These are phyloP conservation scores for Auricularia auricula-judae DNA, from an alignment of 768 basidiomycete genomes.

Conservation along the genomic window DNA sequence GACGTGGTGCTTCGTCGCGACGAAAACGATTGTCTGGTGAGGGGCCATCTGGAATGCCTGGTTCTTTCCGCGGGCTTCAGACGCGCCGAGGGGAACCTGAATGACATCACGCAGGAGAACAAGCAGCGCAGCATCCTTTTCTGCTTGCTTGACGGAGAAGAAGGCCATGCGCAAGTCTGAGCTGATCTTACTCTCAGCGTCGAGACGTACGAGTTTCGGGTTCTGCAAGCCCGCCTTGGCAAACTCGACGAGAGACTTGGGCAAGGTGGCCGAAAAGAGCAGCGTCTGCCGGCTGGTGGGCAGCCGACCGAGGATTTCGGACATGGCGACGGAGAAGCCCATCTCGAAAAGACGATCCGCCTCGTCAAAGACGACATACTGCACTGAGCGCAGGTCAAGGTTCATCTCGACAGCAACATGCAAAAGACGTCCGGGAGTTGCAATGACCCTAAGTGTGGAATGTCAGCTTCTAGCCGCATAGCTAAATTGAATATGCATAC, in stretches of 20 bases:
- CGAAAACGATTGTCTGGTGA: slow-evolving; percentile 90
- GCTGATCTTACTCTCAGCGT: slow-evolving; percentile 93
- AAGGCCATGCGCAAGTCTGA: slow-evolving; percentile 89
- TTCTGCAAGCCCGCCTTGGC: slow-evolving; percentile 94
- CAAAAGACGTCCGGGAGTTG: slow-evolving; percentile 94
- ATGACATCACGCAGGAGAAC: slow-evolving; percentile 80
- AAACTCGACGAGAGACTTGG: slow-evolving; percentile 92
- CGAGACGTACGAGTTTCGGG: slow-evolving; percentile 91
- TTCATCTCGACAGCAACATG: slow-evolving; percentile 97
- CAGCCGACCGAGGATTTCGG: slow-evolving; percentile 84
- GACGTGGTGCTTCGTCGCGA: slow-evolving; percentile 96
- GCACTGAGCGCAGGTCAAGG: slow-evolving; percentile 73
- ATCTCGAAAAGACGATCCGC: slow-evolving; percentile 98
- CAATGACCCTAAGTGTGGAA: slow-evolving; percentile 62
- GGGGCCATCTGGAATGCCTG: slow-evolving; percentile 45
- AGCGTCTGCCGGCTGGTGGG: slow-evolving; percentile 82
- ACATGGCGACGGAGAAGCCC: slow-evolving; percentile 88
- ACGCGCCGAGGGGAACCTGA: slow-evolving; percentile 52
- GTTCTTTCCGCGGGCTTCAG: slow-evolving; percentile 24
- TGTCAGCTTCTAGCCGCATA: slow-evolving; percentile 6
- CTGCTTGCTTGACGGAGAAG: slow-evolving; percentile 81
- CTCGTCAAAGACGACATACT: slow-evolving; percentile 94
- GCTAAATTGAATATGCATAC: slow-evolving; percentile 37
- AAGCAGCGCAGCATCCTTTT: slow-evolving; percentile 89
- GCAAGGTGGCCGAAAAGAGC: slow-evolving; percentile 92